Conservation (phyloP, 73 alveolate species). For the Tetrahymena elliotti region DNA sequence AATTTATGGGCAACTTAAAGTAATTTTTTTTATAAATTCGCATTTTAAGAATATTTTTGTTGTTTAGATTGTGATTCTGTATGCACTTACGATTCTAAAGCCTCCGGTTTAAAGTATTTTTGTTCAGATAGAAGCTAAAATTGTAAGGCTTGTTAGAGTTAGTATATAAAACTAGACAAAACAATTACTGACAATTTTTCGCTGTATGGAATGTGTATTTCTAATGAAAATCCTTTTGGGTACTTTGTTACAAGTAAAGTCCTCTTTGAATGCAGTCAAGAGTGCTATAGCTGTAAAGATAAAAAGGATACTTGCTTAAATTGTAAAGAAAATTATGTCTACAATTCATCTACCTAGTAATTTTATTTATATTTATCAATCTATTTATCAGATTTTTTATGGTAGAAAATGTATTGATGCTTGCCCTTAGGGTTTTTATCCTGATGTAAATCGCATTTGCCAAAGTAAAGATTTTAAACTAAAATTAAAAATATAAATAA, state of each 20-base stretch:
- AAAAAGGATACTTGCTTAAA: neutral
- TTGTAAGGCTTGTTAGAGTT: neutral
- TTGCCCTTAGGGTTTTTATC: neutral
- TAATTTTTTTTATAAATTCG: no score
- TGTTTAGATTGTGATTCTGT: neutral
- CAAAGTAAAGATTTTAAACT: neutral
- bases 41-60: no score
- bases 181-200: neutral
- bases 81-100: neutral
- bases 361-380: no score
- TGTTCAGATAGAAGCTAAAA: neutral
- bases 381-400: neutral
- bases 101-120: neutral
- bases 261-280: neutral
- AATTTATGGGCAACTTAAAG: neutral
- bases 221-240: neutral
- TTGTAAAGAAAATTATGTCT: neutral
- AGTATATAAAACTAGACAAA: neutral
- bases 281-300: neutral
- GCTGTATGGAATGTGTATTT: neutral
- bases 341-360: neutral
- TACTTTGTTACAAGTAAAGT: no score
- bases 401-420: neutral
- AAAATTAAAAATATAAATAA: no score
- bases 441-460: neutral